Evolutionary conservation across 139 green algal species (phyloP).

Genomic region (Zygnema circumcarinatum): DNA sequence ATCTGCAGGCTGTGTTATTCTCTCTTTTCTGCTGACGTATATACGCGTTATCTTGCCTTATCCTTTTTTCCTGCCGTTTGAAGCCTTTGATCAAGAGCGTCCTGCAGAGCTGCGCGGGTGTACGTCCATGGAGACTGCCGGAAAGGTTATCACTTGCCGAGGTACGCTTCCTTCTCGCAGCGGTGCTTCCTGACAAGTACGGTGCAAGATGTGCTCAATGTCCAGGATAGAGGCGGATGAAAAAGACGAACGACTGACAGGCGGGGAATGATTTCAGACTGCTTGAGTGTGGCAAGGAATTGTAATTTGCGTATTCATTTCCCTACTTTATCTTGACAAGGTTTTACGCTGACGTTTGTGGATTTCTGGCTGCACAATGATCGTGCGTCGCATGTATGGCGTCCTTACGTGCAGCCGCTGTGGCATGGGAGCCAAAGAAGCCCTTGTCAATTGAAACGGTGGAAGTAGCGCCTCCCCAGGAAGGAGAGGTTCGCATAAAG

Average conservation of each 20-base stretch:
- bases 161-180: neutral
- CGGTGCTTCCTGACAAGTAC: too few relatives aligned
- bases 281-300: neutral
- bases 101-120: too few relatives aligned
- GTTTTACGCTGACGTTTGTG: neutral
- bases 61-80: too few relatives aligned
- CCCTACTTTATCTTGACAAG: neutral
- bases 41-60: too few relatives aligned
- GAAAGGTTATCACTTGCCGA: neutral
- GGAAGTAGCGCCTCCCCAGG: slow-evolving; percentile 80
- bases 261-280: neutral
- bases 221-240: neutral
- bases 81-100: too few relatives aligned
- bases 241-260: neutral
- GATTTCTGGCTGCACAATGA: neutral
- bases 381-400: neutral
- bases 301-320: neutral
- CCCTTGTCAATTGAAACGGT: slow-evolving; percentile 85
- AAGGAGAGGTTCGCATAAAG: slow-evolving; percentile 85
- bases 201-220: neutral
- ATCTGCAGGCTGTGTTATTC: too few relatives aligned
- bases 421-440: slow-evolving; percentile 83
- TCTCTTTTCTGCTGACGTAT: too few relatives aligned
- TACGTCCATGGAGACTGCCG: neutral
- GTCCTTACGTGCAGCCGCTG: slow-evolving; percentile 70